Base-by-base conservation (phyloP, 139 green algal species). In the Tetradesmus lagerheimii region DNA sequence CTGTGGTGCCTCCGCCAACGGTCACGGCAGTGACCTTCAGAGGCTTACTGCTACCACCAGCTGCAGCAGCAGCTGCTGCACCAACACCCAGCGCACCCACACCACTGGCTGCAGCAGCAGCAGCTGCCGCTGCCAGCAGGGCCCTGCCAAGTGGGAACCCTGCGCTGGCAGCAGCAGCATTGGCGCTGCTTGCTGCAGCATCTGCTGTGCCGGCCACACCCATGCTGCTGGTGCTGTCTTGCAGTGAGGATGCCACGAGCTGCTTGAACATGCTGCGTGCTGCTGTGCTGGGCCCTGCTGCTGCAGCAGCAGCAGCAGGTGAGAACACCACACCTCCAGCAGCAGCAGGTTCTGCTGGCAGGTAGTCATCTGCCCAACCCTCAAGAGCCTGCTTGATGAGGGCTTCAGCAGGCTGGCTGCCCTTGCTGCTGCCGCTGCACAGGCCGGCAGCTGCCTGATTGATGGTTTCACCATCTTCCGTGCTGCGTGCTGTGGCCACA, bases 211-310 rank as follows among this genome's bases (percentile, higher is more conserved):
- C 39, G 34, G 80, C 27, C 35, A 29, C 11, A 64, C 39, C 78
- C 4, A 3, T 25, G 15, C 53, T 66, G 53, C 53, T 66, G 53
- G 12, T 25, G 6, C n/a, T n/a, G 8, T 79, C 31, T 9, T 50
- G 16, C 38, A 88, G 83, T 39, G 81, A 23, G 8, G 39, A 20
- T 15, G 78, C 25, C 39, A 84, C 38, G 15, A 88, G 38, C 83
- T 88, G 83, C 62, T 43, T 80, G 83, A 80, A 88, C 4, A 80
- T 27, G 38, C 20, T 41, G 35, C 35, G 76, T 38, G 38, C n/a
- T 15, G 75, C 47, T 2, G 83, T 11, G 67, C 47, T 12, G 64
- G 47, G 47, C 5, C 38, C 35, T n/a, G 34, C 38, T 83, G 77
- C 39, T 64, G 77, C 29, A 16, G n/a, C 80, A 35, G 45, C n/a